These are phyloP conservation scores for Mucor racemosus DNA, from an alignment of 371 early-diverging fungal species.

Conservation along the genomic window DNA sequence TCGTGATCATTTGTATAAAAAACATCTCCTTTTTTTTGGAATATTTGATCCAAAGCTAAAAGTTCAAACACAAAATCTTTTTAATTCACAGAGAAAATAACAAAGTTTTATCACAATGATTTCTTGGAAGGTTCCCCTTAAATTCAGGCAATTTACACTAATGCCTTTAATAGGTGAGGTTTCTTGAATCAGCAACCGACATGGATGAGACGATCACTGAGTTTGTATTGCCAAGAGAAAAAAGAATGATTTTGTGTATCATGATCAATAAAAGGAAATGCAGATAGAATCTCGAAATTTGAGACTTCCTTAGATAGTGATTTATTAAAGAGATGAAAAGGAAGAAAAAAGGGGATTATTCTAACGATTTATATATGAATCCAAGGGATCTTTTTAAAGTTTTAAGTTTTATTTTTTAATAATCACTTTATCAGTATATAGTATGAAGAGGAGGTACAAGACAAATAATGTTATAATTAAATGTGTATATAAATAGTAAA, in stretches of 20 bases:
- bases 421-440: neutral
- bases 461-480: neutral
- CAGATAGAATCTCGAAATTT: too few relatives aligned
- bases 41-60: neutral
- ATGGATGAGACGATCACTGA: neutral
- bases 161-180: neutral
- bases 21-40: neutral
- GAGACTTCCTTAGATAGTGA: too few relatives aligned
- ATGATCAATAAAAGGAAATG: too few relatives aligned
- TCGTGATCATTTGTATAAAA: neutral
- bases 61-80: neutral
- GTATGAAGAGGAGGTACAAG: slow-evolving; percentile 3
- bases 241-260: neutral
- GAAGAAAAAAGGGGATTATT: too few relatives aligned
- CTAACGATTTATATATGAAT: neutral
- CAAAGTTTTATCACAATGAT: neutral
- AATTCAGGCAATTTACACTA: neutral
- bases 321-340: too few relatives aligned
- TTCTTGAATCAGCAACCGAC: neutral
- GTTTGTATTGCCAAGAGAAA: slow-evolving; percentile 5
- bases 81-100: neutral
- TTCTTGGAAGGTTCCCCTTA: neutral
- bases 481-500: neutral
- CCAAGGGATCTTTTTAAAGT: neutral
- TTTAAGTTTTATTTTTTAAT: neutral